These are phyloP conservation scores for Thraustochytrium striatum DNA, from an alignment of 352 stramenopile genomes.

Conservation along the genomic window DNA sequence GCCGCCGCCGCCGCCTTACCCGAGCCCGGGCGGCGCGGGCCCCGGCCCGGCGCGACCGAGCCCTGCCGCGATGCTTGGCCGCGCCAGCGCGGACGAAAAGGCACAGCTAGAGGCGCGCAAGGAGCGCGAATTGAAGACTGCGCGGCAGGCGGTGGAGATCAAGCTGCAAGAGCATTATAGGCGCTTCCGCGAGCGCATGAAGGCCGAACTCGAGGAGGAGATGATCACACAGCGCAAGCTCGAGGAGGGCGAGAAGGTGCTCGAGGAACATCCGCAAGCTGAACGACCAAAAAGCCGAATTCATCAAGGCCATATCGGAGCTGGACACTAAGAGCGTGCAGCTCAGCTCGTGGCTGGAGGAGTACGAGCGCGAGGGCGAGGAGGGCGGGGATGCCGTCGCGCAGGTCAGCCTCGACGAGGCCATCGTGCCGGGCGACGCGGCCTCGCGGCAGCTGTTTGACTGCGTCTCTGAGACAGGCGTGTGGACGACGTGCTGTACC, in stretches of 20 bases:
- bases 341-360: slow-evolving; percentile 33
- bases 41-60: background rate
- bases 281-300: slow-evolving; percentile 11
- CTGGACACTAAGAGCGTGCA: slow-evolving; percentile 34
- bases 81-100: background rate
- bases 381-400: background rate
- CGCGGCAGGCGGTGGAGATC: slow-evolving; percentile 26
- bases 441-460: slow-evolving; percentile 31
- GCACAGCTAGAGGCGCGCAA: background rate
- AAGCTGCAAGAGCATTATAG: slow-evolving; percentile 32
- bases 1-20: slow-evolving; percentile 30
- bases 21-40: background rate
- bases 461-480: slow-evolving; percentile 37
- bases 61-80: background rate
- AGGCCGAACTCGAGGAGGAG: slow-evolving; percentile 28
- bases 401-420: slow-evolving; percentile 38
- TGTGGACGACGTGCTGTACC: slow-evolving; percentile 45
- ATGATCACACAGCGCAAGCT: slow-evolving; percentile 39
- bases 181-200: slow-evolving; percentile 35
- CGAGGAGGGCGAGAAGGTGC: slow-evolving; percentile 20
- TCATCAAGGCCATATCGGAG: slow-evolving; percentile 20
- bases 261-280: slow-evolving; percentile 37
- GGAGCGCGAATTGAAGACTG: background rate
- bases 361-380: background rate
- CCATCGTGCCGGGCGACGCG: slow-evolving; percentile 30